phyloP scores from a whole-genome alignment of 2,329 filamentous ascomycete genomes.

The Botrytis medusae region DNA sequence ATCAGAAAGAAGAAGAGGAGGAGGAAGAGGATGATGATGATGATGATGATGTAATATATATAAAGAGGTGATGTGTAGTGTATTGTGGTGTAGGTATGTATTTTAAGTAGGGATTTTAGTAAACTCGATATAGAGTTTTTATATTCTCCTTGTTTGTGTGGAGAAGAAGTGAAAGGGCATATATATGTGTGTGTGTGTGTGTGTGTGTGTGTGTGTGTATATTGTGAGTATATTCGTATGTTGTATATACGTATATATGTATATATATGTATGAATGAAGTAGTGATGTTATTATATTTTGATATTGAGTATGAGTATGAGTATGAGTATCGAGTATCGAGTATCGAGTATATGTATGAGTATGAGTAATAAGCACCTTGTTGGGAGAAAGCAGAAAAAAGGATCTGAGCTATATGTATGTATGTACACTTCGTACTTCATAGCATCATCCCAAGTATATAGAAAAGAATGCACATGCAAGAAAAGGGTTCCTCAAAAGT shows the following conservation, averaged over 20 bases:
- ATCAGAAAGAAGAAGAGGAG: not conserved
- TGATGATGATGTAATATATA: not conserved
- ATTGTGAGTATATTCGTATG: no score
- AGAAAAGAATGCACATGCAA: not conserved
- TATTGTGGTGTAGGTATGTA: not conserved
- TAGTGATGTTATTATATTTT: not conserved
- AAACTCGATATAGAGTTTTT: not conserved
- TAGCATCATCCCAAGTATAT: not conserved
- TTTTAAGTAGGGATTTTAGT: not conserved
- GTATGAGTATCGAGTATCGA: no score
- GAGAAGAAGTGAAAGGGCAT: not conserved
- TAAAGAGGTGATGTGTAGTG: not conserved
- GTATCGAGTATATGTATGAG: no score
- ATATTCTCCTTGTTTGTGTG: not conserved
- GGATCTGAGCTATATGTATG: not conserved
- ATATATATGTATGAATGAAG: not conserved
- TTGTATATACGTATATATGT: not conserved
- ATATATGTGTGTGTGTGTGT: not conserved
- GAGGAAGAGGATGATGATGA: not conserved
- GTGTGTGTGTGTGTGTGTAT: not conserved
- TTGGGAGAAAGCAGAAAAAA: not conserved
- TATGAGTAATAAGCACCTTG: not conserved
- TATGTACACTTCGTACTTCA: no score
- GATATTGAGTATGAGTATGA: not conserved
- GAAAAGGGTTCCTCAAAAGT: not conserved